Evolutionary conservation across 208 protist species (phyloP), one percentile per base, ranked within the genome.

Genomic region (Herpetomonas muscarum): DNA sequence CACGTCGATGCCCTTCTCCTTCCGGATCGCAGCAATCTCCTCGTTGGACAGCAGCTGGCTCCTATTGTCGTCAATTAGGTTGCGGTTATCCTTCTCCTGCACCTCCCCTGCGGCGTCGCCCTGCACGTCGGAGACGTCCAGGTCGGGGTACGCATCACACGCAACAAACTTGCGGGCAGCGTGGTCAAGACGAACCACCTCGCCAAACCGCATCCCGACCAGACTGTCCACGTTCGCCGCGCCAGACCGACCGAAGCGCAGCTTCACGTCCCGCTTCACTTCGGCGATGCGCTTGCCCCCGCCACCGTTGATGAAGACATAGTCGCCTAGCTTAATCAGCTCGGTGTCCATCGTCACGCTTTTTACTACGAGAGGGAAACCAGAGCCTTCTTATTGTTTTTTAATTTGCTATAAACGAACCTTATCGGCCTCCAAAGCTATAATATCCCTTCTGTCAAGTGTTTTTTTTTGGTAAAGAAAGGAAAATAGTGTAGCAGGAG

Each of bases 251-350:
- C 82, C 86, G 10, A 96, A 75, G 22, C 85, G 81, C 36, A 93
- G 42, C 52, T 67, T 72, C 17, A 63, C 61, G 36, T 75, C 70
- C 3, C 70, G 54, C 52, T 85, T 81, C 19, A 93, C 66, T 32
- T 85, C 68, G 7, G 65, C 74, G 51, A 93, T 80, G 37, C 83
- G 81, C 15, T 69, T 82, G 6, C 68, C 57, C 12, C 82, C 90
- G 21, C 90, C 83, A 22, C 90, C 90, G 51, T 45, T 90, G 56
- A 96, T 74, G 36, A 87, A 81, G 54, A 96, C 90, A 62, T 81
- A 82, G 63, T 96, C 86, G 34, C 80, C 86, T 52, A 88, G 63
- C 25, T 73, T 37, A 41, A 93, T 91, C 25, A 64, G 52, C 34
- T 72, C 55, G 4, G 64, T 54, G 25, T 48, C 42, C 34, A 50